Conservation (phyloP, 2,329 filamentous ascomycete species). For the Diaporthe sp. region DNA sequence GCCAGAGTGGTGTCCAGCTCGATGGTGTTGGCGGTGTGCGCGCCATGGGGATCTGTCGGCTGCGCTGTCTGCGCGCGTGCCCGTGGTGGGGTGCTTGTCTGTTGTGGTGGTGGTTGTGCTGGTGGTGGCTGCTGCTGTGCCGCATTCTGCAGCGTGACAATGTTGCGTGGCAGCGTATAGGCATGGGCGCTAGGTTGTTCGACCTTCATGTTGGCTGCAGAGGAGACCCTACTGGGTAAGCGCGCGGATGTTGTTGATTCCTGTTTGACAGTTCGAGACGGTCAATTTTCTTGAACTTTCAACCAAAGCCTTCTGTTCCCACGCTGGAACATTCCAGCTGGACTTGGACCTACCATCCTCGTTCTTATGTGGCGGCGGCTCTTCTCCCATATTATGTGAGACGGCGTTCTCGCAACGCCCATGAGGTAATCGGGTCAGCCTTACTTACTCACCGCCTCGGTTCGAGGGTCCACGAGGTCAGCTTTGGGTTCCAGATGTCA, state of each 20-base stretch:
- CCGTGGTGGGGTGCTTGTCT: not conserved
- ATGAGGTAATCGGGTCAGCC: conserved; percentile 21
- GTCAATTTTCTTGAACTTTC: not conserved
- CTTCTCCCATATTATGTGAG: conserved; percentile 12
- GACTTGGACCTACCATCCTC: not conserved
- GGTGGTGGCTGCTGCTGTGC: conserved; percentile 18
- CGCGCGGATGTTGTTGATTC: not conserved
- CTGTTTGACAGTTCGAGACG: not conserved
- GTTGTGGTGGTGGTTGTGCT: not conserved
- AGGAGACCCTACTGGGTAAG: not conserved
- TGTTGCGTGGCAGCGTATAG: not conserved
- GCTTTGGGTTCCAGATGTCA: not conserved
- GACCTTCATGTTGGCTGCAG: conserved; percentile 23
- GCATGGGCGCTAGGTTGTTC: not conserved
- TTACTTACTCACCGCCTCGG: conserved; percentile 18
- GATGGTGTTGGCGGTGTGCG: not conserved
- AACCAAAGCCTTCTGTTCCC: not conserved
- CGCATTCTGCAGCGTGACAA: conserved; percentile 26
- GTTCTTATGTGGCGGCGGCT: not conserved
- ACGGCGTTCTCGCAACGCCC: not conserved
- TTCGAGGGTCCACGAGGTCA: not conserved
- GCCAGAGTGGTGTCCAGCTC: conserved; percentile 45
- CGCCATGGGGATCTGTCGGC: not conserved
- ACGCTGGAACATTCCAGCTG: not conserved
- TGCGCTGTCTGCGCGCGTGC: not conserved